Base-by-base conservation (phyloP, 306 rosid species). In the Potentilla sterilis region DNA sequence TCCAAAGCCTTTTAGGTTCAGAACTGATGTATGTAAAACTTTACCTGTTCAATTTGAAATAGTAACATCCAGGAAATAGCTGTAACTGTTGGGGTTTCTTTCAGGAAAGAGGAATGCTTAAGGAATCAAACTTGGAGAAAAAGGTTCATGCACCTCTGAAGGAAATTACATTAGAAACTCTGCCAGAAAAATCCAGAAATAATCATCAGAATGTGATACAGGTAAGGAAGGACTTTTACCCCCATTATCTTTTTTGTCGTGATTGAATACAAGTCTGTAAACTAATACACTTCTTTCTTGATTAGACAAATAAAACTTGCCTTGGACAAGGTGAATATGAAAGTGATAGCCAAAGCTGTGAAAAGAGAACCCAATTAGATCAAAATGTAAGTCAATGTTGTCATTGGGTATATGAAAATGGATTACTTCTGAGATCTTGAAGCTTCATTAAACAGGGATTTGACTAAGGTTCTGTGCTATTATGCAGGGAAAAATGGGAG, bases 1-100 rank as follows among this genome's bases (percentile, higher is more conserved):
- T 79, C 99, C 99, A 43, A 95, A 89, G 83, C 97, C 99, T 55
- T 92, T 95, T 82, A 90, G 91, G 89, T 84, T 95, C 78, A 86
- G 97, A 95, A 95, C 99, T 68, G 90, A 92, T 88, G 99, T 95
- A 80, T 80, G 91, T 78, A 74, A 67, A 55, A 57, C 70, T n/a
- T 79, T 57, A 71, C 65, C 70, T 70, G 52, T 68, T 70, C 75
- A 61, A 32, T 66, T 19, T 55, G 19, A 21, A 38, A 47, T 54
- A 9, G 6, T 11, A 44, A 55, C 38, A 14, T 49, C 42, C 13
- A 6, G 37, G 54, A 63, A 78, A 24, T 64, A 67, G 77, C 73
- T 75, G 69, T 83, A 77, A 52, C 24, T 21, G 5, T 61, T 52
- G 66, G 37, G 38, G 46, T 51, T 76, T 55, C 32, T 77, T 86